Evolutionary conservation across 352 stramenopile species (phyloP).

Genomic region (Globisporangium okanoganense): DNA sequence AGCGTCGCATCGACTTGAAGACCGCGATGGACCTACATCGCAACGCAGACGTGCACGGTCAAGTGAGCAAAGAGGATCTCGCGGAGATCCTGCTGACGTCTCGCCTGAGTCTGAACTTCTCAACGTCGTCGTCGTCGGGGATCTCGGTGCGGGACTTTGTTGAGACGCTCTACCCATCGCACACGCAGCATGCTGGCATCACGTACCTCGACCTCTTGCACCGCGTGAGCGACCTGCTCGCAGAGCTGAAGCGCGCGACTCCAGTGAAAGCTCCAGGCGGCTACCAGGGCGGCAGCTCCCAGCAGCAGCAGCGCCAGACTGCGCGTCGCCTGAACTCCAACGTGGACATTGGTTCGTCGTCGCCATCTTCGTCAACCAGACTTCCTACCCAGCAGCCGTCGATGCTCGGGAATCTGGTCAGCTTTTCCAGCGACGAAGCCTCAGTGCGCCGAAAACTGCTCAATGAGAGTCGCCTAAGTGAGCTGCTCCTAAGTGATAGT

Average conservation of each 20-base stretch:
- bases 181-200: slow-evolving; percentile 19
- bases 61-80: slow-evolving; percentile 54
- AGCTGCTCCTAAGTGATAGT: slow-evolving; percentile 47
- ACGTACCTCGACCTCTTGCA: slow-evolving; percentile 65
- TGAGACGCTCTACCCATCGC: slow-evolving; percentile 49
- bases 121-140: slow-evolving; percentile 19
- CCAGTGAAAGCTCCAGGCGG: not conserved
- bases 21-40: slow-evolving; percentile 64
- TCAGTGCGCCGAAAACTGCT: slow-evolving; percentile 55
- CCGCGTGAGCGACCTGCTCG: slow-evolving; percentile 51
- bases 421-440: slow-evolving; percentile 27
- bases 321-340: slow-evolving; percentile 36
- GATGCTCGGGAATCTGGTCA: not conserved
- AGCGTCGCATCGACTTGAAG: slow-evolving; percentile 68
- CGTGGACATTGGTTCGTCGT: slow-evolving; percentile 9
- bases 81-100: slow-evolving; percentile 65
- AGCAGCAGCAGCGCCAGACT: slow-evolving; percentile 35
- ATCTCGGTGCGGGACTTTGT: slow-evolving; percentile 57
- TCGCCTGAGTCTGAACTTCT: slow-evolving; percentile 54
- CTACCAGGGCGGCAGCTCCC: slow-evolving; percentile 9
- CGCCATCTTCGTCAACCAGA: not conserved
- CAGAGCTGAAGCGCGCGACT: slow-evolving; percentile 29
- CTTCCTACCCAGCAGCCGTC: slow-evolving; percentile 25
- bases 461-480: slow-evolving; percentile 47
- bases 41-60: slow-evolving; percentile 47